A percentile compares a stretch with the other conserved stretches of the same genome.
Conservation (phyloP, 2,329 filamentous ascomycete species). For the Fusarium pseudoanthophilum region DNA sequence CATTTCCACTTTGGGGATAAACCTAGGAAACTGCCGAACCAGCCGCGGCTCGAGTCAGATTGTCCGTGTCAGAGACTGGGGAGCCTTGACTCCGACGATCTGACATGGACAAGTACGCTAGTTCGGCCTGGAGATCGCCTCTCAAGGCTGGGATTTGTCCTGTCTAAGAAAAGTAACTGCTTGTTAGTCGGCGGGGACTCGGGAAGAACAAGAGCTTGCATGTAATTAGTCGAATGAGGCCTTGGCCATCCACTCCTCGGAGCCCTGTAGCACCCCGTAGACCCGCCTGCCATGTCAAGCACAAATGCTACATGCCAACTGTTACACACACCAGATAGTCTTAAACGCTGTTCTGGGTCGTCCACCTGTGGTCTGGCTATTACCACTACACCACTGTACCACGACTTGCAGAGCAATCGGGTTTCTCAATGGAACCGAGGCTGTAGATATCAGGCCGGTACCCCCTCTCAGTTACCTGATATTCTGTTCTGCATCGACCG, state of each 20-base stretch:
- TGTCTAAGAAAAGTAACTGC: fast-evolving
- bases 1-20: background rate
- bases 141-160: background rate
- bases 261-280: fast-evolving
- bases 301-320: too few relatives aligned
- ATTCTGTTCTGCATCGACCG: too few relatives aligned
- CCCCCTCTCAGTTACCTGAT: fast-evolving
- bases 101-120: background rate
- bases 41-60: background rate
- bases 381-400: background rate
- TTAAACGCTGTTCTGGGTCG: fast-evolving
- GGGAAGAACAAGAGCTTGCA: background rate
- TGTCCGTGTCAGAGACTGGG: background rate
- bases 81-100: background rate
- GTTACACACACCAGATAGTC: background rate
- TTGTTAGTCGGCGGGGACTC: fast-evolving
- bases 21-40: background rate
- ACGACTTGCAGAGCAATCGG: background rate
- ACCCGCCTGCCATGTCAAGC: background rate
- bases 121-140: fast-evolving
- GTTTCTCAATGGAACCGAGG: background rate
- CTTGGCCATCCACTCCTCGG: background rate
- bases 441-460: background rate
- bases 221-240: background rate
- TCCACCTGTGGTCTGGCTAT: background rate